Evolutionary conservation across 2,329 filamentous ascomycete species (phyloP), one percentile per base, ranked within the genome.

Genomic region (Truncatella angustata): DNA sequence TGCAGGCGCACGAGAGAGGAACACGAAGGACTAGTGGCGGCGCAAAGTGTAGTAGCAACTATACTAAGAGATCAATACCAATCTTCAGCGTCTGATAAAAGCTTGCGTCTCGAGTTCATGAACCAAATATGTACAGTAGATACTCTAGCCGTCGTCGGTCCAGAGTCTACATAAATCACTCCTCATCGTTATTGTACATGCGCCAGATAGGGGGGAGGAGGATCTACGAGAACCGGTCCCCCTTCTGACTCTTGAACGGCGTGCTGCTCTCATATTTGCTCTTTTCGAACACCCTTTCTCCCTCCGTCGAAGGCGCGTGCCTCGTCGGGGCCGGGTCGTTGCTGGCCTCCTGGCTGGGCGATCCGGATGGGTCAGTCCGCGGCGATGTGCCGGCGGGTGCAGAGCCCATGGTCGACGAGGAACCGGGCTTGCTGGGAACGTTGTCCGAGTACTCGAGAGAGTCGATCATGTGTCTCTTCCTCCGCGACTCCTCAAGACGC

Each of bases 261-360:
- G 82, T 78, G 49, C 76, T 77, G 28, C 88, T 86, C 74, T 97
- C 92, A 70, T 95, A 97, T 73, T 96, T 96, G 69, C 90, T 88
- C 78, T 91, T 95, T 70, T 92, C 89, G 32, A 75, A 63, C 23
- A 88, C 76, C 57, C 80, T 77, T 65, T 91, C 79, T 39, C 76
- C 73, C 66, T 89, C 88, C 37, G 82, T 88, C 58, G 85, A 78
- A 2, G 90, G 88, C 54, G 87, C 88, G 72, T 96, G 91, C 58
- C 85, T 78, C 49, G 90, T 95, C 9, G 91, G 87, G 11, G 92
- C 91, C n/a, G 91, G 91, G 72, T 96, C 92, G 57, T 76, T 75
- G 63, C 80, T 84, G 28, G 85, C 84, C 72, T 94, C 88, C 63
- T 84, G 79, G 67, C 87, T 90, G 20, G 90, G 88, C 18, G 81